These are phyloP conservation scores for Aspergillus aculeatinus DNA, from an alignment of 2,329 filamentous ascomycete genomes.

Conservation along the genomic window DNA sequence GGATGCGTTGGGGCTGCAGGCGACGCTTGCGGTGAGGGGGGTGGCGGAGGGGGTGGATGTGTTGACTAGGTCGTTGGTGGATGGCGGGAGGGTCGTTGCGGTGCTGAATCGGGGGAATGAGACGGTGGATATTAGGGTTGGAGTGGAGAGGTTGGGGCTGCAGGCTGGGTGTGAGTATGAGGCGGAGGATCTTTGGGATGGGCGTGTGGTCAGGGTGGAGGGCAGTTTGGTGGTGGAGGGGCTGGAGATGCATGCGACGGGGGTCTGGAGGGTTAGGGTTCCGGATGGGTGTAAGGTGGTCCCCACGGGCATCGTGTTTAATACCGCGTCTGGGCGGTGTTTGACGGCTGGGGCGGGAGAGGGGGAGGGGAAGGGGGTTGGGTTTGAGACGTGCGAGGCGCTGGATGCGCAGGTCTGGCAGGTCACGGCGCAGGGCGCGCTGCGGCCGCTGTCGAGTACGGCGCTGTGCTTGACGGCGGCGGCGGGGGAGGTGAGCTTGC, in stretches of 20 bases:
- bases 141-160: conserved; percentile 41
- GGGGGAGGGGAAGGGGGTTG: conserved; percentile 24
- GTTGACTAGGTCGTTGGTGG: conserved; percentile 48
- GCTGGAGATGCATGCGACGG: conserved; percentile 43
- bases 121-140: conserved; percentile 31
- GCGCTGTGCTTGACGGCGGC: conserved; percentile 34
- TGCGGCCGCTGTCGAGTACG: conserved; percentile 40
- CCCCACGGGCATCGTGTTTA: conserved; percentile 53
- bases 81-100: conserved; percentile 50
- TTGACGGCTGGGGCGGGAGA: conserved; percentile 36
- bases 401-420: conserved; percentile 45
- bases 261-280: conserved; percentile 45
- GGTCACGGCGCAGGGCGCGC: conserved; percentile 30
- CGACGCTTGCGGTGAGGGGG: conserved; percentile 50
- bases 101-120: conserved; percentile 46
- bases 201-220: conserved; percentile 27
- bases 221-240: conserved; percentile 25
- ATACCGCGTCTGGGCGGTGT: conserved; percentile 48
- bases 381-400: conserved; percentile 36
- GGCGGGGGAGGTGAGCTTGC: conserved; percentile 15
- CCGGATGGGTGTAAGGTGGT: conserved; percentile 28
- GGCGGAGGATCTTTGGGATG: conserved; percentile 49
- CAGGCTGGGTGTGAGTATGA: conserved; percentile 27
- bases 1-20: conserved; percentile 45
- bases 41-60: conserved; percentile 45